Evolutionary conservation across 345 rosid genomes (phyloP), one percentile per base, ranked within the genome.

Genomic region (Populus nigra): DNA sequence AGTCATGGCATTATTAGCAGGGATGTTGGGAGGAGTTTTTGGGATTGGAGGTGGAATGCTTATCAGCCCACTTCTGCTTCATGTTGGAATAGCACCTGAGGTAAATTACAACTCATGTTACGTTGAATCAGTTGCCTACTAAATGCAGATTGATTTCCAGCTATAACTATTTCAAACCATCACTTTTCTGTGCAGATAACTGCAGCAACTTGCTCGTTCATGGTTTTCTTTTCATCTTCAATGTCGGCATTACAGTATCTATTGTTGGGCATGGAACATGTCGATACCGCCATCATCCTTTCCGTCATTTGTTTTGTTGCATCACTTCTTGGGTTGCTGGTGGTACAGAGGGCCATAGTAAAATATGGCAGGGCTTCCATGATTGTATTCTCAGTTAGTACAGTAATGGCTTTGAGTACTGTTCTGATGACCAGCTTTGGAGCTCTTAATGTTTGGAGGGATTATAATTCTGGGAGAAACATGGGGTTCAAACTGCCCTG

Each of bases 21-120:
- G 99, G 65, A 73, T 88, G 8, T 55, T 95, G 72, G 99, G 96
- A 20, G 96, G 99, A 75, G 84, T 91, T 77, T 95, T 93, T 4
- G 99, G 98, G 50, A 90, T 95, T 72, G 99, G 99, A 61, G 97
- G 99, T 5, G 98, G 94, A 50, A 92, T 93, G 98, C 91, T 93
- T 35, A 90, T 90, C 72, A 93, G 94, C 77, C 98, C 92, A 23
- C 97, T 95, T 80, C 99, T 95, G 67, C 92, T 95, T 49, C 96
- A 89, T 31, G 89, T 93, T 12, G 92, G 96, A 20, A 84, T 92
- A 27, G 80, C 88, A 47, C 97, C 96, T 3, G 91, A 91, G 97
- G 95, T 91, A 85, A 78, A 43, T 23, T 2, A 39, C 15, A 41
- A 1, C 17, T 17, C 35, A 50, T 39, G 13, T 10, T 41, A 41